Evolutionary conservation across 75 land plant species (phyloP), one percentile per base, ranked within the genome.

Genomic region (Sequoia sempervirens): DNA sequence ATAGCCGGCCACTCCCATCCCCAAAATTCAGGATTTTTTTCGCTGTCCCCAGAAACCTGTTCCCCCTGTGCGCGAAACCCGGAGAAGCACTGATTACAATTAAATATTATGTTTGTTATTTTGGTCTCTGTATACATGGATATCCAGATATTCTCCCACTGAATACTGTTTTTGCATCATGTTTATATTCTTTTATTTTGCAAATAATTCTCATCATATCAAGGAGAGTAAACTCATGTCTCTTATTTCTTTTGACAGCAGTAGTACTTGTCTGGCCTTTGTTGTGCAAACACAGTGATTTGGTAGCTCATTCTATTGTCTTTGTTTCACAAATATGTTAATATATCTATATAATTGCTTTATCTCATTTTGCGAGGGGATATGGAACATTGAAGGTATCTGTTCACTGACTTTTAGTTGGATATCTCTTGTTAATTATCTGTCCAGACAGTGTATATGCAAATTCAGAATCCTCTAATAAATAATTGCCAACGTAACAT

Each of bases 251-350:
- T 23, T 76, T 41, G 46, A 76, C 47, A 76, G 45, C 50, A 26
- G 26, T 26, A 45, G 46, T 78, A 11, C 4, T 78, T 78, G 45
- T 78, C 28, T 45, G 12, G 66, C 66, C 66, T 61, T 30, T 30
- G 15, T 70, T 28, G 37, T 70, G 73, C 36, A 70, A 23, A 10
- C 12, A 70, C 12, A 69, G 1, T 70, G 73, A 45, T 78, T 78
- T 43, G 10, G 28, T 45, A 26, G 28, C 80, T 28, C 45, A 43
- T 23, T 45, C 8, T 23, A 6, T 23, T 78, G 30, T 78, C 28
- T 45, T 78, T 23, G 30, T 78, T 69, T 41, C 74, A 74, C 81
- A 75, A 36, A 74, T 82, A 74, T 80, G 75, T 37, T 18, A 20
- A 82, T 37, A 72, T 2, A 28, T 8, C 76, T 66, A 34, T 75